A percentile compares a stretch with the other conserved stretches of the same genome.
phyloP scores from a whole-genome alignment of 2,329 filamentous ascomycete species.

The Penicillium nordicum region DNA sequence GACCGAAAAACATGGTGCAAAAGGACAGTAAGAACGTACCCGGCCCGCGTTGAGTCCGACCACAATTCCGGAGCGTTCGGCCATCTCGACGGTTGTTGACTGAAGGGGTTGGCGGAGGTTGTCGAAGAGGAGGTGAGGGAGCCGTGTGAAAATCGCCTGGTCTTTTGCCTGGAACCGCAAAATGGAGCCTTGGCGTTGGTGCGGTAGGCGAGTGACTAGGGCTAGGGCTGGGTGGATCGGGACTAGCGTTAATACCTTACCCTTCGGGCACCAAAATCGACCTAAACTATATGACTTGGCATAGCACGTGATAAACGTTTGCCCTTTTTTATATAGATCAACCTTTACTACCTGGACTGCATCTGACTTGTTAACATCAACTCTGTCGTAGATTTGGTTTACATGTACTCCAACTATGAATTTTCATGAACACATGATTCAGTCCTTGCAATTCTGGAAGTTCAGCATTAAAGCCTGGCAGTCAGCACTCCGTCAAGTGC shows the following conservation, averaged over 20 bases:
- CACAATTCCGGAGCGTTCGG: slow-evolving; percentile 54
- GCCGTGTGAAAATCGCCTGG: slow-evolving; percentile 26
- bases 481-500: slow-evolving; percentile 40
- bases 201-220: slow-evolving; percentile 39
- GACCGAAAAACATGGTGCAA: slow-evolving; percentile 9
- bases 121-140: slow-evolving; percentile 30
- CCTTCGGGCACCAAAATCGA: background rate
- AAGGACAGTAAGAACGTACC: slow-evolving; percentile 50
- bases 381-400: background rate
- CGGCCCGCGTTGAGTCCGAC: slow-evolving; percentile 64
- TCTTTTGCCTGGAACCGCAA: slow-evolving; percentile 26
- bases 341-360: background rate
- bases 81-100: slow-evolving; percentile 46
- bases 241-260: background rate
- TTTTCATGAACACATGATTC: slow-evolving; percentile 1
- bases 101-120: slow-evolving; percentile 37
- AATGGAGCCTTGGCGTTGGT: slow-evolving; percentile 35
- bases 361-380: background rate
- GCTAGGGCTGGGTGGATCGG: slow-evolving; percentile 32
- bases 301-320: background rate
- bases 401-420: background rate
- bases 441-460: background rate
- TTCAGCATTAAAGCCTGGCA: slow-evolving; percentile 26
- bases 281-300: background rate
- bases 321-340: background rate